These are phyloP conservation scores for Candida sithepensis DNA, from an alignment of 805 yeast genomes.

Conservation along the genomic window DNA sequence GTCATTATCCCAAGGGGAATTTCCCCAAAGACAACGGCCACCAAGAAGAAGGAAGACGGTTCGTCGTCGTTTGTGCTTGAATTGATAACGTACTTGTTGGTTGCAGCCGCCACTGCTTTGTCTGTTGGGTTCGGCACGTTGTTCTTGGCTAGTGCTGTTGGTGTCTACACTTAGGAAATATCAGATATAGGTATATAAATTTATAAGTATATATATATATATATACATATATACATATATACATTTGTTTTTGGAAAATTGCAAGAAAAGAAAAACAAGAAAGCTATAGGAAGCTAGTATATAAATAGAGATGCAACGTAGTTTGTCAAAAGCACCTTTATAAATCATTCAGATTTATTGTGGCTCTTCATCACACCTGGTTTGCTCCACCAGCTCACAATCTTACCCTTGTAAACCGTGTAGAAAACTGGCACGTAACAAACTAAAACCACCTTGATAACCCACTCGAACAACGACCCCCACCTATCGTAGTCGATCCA, in stretches of 20 bases:
- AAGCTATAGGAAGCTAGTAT: too few relatives aligned
- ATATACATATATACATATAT: neutral
- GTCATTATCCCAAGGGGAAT: conserved; percentile 1
- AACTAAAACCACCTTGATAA: conserved; percentile 5
- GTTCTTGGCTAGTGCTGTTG: conserved; percentile 29
- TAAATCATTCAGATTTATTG: neutral
- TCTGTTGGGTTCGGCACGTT: conserved; percentile 26
- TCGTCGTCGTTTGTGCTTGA: neutral
- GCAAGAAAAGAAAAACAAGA: neutral
- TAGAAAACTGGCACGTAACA: conserved; percentile 11
- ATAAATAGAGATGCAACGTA: too few relatives aligned
- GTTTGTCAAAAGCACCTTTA: neutral
- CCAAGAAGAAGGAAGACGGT: neutral
- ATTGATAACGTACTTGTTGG: neutral
- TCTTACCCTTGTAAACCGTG: conserved; percentile 19
- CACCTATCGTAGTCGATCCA: conserved; percentile 14
- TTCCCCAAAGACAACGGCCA: neutral
- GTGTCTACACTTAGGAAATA: conserved; percentile 27
- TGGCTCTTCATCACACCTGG: neutral
- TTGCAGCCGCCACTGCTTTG: neutral
- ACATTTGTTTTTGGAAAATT: neutral
- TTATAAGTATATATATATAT: neutral
- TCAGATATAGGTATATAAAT: neutral
- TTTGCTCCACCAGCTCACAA: conserved; percentile 13
- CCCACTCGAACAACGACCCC: conserved; percentile 6